Percentiles rank a stretch among this genome's conserved stretches.
Conservation (phyloP, 2,329 filamentous ascomycete genomes). For the Paraphoma sp. region DNA sequence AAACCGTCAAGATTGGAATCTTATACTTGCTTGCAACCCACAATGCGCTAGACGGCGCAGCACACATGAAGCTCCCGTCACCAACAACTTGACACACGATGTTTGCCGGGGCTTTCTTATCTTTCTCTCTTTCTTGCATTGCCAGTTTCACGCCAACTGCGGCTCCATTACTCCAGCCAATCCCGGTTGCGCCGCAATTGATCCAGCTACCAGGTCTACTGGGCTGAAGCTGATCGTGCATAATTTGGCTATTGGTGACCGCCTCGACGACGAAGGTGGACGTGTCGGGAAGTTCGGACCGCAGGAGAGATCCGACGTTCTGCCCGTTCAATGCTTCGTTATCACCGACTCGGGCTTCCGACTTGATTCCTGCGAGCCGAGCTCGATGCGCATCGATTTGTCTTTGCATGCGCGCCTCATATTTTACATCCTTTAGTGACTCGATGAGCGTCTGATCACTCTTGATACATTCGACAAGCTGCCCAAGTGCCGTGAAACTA, state of each 20-base stretch:
- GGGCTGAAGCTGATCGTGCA: slow-evolving; percentile 21
- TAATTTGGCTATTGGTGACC: slow-evolving; percentile 9
- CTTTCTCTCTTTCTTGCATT: slow-evolving; percentile 45
- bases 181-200: slow-evolving; percentile 61
- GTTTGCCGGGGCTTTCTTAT: slow-evolving; percentile 40
- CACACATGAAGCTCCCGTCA: slow-evolving; percentile 65
- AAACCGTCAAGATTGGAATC: slow-evolving; percentile 62
- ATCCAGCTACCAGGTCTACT: slow-evolving; percentile 55
- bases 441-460: slow-evolving; percentile 3
- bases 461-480: slow-evolving; percentile 37
- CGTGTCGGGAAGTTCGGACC: slow-evolving; percentile 6
- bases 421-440: neutral
- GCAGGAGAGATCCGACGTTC: slow-evolving; percentile 19
- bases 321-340: slow-evolving; percentile 20
- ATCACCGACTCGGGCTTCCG: slow-evolving; percentile 21
- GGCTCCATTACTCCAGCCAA: slow-evolving; percentile 62
- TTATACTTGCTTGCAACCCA: slow-evolving; percentile 63
- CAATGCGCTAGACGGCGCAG: slow-evolving; percentile 62
- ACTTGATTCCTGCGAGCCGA: slow-evolving; percentile 27
- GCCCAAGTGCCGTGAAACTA: slow-evolving; percentile 56
- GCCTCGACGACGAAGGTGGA: slow-evolving; percentile 23
- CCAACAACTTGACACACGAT: slow-evolving; percentile 63
- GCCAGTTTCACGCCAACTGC: slow-evolving; percentile 59
- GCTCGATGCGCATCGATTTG: slow-evolving; percentile 14
- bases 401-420: slow-evolving; percentile 1